phyloP scores from a whole-genome alignment of 495 filamentous ascomycete species.

The Apiosordaria backusii region DNA sequence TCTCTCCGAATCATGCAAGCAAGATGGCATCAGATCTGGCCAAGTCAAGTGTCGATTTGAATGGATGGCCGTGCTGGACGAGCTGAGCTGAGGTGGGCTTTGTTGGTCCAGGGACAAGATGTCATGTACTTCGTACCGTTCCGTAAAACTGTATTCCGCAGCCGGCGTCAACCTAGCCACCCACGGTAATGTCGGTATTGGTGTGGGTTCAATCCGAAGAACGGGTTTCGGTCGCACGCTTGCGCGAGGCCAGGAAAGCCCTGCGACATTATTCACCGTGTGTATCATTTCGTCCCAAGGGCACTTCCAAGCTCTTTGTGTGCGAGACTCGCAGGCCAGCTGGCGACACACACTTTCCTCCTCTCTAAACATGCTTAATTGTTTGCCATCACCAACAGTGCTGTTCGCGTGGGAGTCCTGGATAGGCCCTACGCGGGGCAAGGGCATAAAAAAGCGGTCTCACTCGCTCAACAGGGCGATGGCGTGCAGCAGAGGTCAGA shows the following conservation, averaged over 20 bases:
- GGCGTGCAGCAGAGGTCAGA: conserved; percentile 18
- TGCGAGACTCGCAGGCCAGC: neutral
- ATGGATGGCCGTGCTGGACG: neutral
- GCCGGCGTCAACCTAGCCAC: neutral
- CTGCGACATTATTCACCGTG: neutral
- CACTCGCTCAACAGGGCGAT: conserved; percentile 5
- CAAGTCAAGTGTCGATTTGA: neutral
- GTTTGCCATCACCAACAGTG: neutral
- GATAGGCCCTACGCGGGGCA: neutral
- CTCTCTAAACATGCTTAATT: neutral
- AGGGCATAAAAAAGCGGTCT: neutral
- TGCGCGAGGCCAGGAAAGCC: conserved; percentile 7
- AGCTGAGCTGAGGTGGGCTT: neutral
- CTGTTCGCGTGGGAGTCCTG: neutral
- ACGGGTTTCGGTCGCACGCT: conserved; percentile 11
- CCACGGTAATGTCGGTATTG: conserved; percentile 11
- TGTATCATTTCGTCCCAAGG: neutral
- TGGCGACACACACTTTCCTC: neutral
- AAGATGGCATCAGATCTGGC: neutral
- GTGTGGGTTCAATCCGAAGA: conserved; percentile 12
- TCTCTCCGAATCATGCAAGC: neutral
- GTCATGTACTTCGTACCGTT: conserved; percentile 9
- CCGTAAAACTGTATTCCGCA: conserved; percentile 1
- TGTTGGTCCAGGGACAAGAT: neutral
- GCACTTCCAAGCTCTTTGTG: neutral